phyloP scores from a whole-genome alignment of 2,329 filamentous ascomycete species.

The Stagonosporopsis rhizophila region DNA sequence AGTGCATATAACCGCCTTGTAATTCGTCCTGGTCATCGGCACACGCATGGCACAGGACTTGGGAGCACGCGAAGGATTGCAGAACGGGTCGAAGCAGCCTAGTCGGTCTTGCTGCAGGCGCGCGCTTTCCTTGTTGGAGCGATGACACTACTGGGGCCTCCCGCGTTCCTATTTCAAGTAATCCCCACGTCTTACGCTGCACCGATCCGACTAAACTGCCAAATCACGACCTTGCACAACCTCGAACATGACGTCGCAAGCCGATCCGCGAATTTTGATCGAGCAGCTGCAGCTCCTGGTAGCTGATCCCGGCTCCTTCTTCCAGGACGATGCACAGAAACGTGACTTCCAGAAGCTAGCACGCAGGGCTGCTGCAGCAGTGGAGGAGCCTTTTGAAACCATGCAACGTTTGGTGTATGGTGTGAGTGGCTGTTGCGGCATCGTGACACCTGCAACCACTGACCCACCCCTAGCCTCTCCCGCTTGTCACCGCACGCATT shows the following conservation, averaged over 20 bases:
- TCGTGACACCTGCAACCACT: not conserved
- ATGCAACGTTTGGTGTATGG: slow-evolving; percentile 15
- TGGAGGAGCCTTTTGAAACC: slow-evolving; percentile 12
- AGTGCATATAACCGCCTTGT: not conserved
- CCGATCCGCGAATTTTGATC: not conserved
- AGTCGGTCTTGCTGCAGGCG: not conserved
- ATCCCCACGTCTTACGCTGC: not conserved
- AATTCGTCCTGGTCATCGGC: not conserved
- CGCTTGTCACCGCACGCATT: slow-evolving; percentile 11
- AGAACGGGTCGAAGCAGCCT: not conserved
- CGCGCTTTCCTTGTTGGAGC: not conserved
- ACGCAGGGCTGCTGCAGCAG: not conserved
- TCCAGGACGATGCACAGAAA: slow-evolving; percentile 6
- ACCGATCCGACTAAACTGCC: not conserved
- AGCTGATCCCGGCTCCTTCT: slow-evolving; percentile 3
- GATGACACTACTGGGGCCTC: slow-evolving; percentile 1
- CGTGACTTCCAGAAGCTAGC: slow-evolving; percentile 8
- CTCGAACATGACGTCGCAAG: slow-evolving; percentile 5
- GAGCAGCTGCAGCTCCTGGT: slow-evolving; percentile 10
- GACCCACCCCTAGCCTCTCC: slow-evolving; percentile 6
- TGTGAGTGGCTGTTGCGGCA: slow-evolving; percentile 4
- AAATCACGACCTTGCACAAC: not conserved
- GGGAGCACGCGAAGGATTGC: not conserved
- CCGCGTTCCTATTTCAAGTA: slow-evolving; percentile 5
- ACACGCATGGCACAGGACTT: not conserved